phyloP scores from a whole-genome alignment of 129 eudicot genomes.

The Flaveria sonorensis region DNA sequence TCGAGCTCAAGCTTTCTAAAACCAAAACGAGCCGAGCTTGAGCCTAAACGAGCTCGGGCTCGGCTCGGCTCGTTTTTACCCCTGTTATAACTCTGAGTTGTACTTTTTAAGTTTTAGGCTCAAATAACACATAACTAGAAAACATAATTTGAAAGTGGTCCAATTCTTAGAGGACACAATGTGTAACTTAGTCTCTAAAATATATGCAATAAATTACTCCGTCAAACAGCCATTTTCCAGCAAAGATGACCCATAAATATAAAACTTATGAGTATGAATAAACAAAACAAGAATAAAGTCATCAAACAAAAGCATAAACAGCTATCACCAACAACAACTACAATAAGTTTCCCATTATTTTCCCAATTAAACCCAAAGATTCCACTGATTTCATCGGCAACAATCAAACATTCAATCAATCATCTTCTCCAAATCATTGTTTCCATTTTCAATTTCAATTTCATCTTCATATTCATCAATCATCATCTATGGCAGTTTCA shows the following conservation, averaged over 20 bases:
- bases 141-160: no score
- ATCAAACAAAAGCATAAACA: conserved; percentile 25
- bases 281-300: conserved; percentile 15
- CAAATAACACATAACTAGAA: no score
- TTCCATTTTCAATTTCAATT: neutral
- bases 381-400: conserved; percentile 29
- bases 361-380: conserved; percentile 26
- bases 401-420: conserved; percentile 21
- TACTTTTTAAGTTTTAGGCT: no score
- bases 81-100: no score
- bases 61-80: no score
- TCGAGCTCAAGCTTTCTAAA: no score
- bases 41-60: no score
- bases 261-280: neutral
- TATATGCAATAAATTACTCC: conserved; percentile 31
- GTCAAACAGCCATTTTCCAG: conserved; percentile 45
- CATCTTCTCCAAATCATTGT: conserved; percentile 25
- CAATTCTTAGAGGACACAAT: no score
- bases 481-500: conserved; percentile 56
- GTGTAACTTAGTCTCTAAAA: neutral
- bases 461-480: neutral
- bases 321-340: conserved; percentile 38
- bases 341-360: conserved; percentile 5
- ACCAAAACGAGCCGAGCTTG: no score
- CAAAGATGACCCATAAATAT: conserved; percentile 35